phyloP scores from a whole-genome alignment of 352 stramenopile species.

The Globisporangium cederbergense region DNA sequence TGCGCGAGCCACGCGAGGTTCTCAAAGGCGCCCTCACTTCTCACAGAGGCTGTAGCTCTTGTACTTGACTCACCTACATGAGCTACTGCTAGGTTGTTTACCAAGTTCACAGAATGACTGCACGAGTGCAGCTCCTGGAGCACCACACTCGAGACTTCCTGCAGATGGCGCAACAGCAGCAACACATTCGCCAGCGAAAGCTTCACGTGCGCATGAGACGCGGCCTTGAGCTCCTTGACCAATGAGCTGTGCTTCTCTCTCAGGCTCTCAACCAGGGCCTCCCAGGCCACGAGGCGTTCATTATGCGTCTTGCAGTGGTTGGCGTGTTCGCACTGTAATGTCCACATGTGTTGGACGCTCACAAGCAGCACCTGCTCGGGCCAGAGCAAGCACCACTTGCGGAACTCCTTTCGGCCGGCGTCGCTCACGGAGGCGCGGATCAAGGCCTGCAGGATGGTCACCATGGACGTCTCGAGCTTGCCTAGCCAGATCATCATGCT shows the following conservation, averaged over 20 bases:
- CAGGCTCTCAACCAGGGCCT: conserved; percentile 24
- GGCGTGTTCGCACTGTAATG: conserved; percentile 48
- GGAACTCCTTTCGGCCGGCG: conserved; percentile 71
- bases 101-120: background rate
- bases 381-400: conserved; percentile 80
- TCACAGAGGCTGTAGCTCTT: conserved; percentile 5
- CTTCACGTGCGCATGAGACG: conserved; percentile 27
- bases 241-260: conserved; percentile 33
- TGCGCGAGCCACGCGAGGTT: conserved; percentile 53
- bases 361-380: conserved; percentile 66
- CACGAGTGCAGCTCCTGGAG: conserved; percentile 23
- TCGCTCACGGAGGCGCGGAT: conserved; percentile 60
- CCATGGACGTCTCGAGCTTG: conserved; percentile 61
- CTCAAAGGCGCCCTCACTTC: conserved; percentile 16
- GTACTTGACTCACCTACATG: background rate
- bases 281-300: conserved; percentile 32
- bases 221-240: conserved; percentile 49
- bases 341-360: conserved; percentile 56
- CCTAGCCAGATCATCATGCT: conserved; percentile 44
- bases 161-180: conserved; percentile 43
- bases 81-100: background rate
- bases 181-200: conserved; percentile 45
- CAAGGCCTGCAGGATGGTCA: conserved; percentile 66
- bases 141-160: conserved; percentile 41
- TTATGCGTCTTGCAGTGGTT: conserved; percentile 22